phyloP scores from a whole-genome alignment of 352 stramenopile species.

The Phytophthora pistaciae region DNA sequence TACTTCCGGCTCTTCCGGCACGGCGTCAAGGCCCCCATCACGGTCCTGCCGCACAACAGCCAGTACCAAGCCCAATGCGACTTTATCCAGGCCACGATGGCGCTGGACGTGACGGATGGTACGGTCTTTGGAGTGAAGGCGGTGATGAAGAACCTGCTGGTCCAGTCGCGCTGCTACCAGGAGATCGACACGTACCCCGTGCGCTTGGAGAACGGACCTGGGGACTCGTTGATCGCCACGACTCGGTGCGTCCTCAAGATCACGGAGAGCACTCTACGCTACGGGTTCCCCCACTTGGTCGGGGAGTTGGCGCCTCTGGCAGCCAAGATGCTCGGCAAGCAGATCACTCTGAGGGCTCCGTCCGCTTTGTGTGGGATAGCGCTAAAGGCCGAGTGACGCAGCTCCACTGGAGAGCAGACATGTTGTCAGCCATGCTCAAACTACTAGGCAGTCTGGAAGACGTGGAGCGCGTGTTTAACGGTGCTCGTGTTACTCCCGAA shows the following conservation, averaged over 20 bases:
- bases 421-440: conserved; percentile 2
- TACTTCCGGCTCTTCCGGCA: conserved; percentile 18
- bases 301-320: not conserved
- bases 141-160: conserved; percentile 6
- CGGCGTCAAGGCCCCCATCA: conserved; percentile 2
- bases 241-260: conserved; percentile 6
- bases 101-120: conserved; percentile 6
- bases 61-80: conserved; percentile 9
- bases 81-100: conserved; percentile 13
- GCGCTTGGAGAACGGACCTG: conserved; percentile 1
- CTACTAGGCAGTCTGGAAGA: conserved; percentile 13
- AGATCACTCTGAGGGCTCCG: conserved; percentile 1
- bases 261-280: not conserved
- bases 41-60: not conserved
- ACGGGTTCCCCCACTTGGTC: conserved; percentile 13
- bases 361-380: conserved; percentile 1
- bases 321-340: not conserved
- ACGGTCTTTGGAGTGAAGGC: not conserved
- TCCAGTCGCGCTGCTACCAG: conserved; percentile 10
- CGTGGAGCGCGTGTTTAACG: conserved; percentile 5
- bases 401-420: not conserved
- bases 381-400: not conserved
- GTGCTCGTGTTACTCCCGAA: not conserved
- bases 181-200: conserved; percentile 13
- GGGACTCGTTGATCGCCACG: conserved; percentile 2